Conservation (phyloP, 805 yeast genomes). For the Lipomyces starkeyi region DNA sequence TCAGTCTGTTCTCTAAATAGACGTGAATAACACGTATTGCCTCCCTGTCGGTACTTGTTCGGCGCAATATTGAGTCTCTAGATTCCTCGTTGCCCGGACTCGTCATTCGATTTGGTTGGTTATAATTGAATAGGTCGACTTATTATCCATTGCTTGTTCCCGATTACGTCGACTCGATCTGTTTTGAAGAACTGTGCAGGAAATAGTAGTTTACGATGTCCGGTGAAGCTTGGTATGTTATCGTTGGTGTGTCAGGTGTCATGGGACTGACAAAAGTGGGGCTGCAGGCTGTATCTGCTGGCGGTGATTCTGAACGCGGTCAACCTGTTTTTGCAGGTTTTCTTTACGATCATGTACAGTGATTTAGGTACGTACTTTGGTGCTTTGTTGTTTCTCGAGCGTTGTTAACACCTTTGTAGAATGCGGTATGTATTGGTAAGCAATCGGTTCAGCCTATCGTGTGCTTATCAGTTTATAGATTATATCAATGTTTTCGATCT, state of each 20-base stretch:
- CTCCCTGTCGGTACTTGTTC: slow-evolving; percentile 2
- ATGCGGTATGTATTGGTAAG: slow-evolving; percentile 34
- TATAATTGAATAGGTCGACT: background rate
- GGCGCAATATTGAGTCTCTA: background rate
- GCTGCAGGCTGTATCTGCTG: slow-evolving; percentile 44
- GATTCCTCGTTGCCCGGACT: slow-evolving; percentile 1
- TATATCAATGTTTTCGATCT: slow-evolving; percentile 97
- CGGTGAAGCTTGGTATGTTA: slow-evolving; percentile 57
- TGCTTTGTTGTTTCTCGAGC: background rate
- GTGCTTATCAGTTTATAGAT: slow-evolving; percentile 55
- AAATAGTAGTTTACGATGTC: slow-evolving; percentile 47
- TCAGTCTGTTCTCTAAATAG: background rate
- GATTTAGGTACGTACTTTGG: slow-evolving; percentile 63
- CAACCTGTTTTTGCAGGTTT: slow-evolving; percentile 89
- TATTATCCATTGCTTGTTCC: background rate
- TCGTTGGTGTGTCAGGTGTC: background rate
- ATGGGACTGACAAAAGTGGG: background rate
- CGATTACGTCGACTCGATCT: background rate
- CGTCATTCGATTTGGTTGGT: background rate
- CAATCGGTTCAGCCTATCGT: background rate
- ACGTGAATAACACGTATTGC: background rate
- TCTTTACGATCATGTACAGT: slow-evolving; percentile 92
- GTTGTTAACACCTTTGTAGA: slow-evolving; percentile 24
- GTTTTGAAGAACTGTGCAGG: background rate
- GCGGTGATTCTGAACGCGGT: slow-evolving; percentile 86